Percentiles rank a stretch among this genome's conserved stretches.
Conservation (phyloP, 2,329 filamentous ascomycete genomes). For the Trichophyton rubrum region DNA sequence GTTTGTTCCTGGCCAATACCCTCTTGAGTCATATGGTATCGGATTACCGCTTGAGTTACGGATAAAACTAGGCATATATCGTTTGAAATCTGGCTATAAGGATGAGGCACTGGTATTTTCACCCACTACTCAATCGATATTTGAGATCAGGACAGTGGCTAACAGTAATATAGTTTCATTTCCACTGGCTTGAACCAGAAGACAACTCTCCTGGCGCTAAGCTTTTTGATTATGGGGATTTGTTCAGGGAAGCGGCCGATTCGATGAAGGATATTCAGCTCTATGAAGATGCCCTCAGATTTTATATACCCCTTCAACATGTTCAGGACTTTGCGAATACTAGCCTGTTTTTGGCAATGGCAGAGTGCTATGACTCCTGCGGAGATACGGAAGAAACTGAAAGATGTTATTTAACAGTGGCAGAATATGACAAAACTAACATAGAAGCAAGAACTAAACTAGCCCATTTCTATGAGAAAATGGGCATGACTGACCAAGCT, state of each 20-base stretch:
- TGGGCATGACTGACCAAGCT: slow-evolving; percentile 61
- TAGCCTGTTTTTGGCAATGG: slow-evolving; percentile 40
- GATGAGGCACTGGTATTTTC: slow-evolving; percentile 60
- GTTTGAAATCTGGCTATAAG: slow-evolving; percentile 54
- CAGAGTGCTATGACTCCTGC: slow-evolving; percentile 53
- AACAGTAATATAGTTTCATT: slow-evolving; percentile 42
- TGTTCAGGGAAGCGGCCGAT: slow-evolving; percentile 62
- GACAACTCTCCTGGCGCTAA: slow-evolving; percentile 39
- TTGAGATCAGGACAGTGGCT: background rate
- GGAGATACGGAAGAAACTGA: slow-evolving; percentile 58
- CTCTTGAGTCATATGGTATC: slow-evolving; percentile 52
- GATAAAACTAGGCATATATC: slow-evolving; percentile 69
- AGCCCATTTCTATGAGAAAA: slow-evolving; percentile 71
- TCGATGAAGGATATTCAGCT: slow-evolving; percentile 41
- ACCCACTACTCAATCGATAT: background rate
- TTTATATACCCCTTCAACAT: slow-evolving; percentile 41
- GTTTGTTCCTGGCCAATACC: slow-evolving; percentile 46
- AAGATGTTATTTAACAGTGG: slow-evolving; percentile 61
- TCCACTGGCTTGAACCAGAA: slow-evolving; percentile 57
- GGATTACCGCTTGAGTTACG: slow-evolving; percentile 71
- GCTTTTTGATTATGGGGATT: slow-evolving; percentile 58
- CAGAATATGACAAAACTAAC: slow-evolving; percentile 57
- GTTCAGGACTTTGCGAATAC: slow-evolving; percentile 38
- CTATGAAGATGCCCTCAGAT: slow-evolving; percentile 45
- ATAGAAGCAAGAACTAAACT: slow-evolving; percentile 68